A percentile compares a stretch with the other conserved stretches of the same genome.
phyloP scores from a whole-genome alignment of 2,329 filamentous ascomycete species.

The Clathrospora elynae region DNA sequence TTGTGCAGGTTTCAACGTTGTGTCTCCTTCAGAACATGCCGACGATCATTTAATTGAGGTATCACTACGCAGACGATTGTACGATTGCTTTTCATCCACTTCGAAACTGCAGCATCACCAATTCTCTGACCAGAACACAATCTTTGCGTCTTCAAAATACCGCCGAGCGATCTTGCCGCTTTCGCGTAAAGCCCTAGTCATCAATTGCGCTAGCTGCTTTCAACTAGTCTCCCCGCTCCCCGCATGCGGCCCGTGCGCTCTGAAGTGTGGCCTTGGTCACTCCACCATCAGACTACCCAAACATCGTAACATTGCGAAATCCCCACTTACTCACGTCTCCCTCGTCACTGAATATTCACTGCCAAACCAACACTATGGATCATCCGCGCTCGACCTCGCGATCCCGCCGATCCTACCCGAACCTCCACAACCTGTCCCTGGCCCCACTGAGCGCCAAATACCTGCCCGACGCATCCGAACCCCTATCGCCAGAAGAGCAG shows the following conservation, averaged over 20 bases:
- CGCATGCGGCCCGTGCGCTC: too few relatives aligned
- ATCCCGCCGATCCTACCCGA: constrained; percentile 62
- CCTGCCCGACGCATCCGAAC: constrained; percentile 53
- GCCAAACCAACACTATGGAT: constrained; percentile 25
- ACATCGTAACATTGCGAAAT: constrained; percentile 8
- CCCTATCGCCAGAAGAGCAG: constrained; percentile 39
- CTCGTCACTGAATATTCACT: not conserved
- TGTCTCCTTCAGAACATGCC: too few relatives aligned
- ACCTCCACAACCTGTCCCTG: constrained; percentile 64
- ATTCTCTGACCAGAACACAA: too few relatives aligned
- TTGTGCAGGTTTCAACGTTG: too few relatives aligned
- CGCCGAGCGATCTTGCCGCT: too few relatives aligned
- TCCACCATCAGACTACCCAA: constrained; percentile 18
- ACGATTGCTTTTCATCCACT: too few relatives aligned
- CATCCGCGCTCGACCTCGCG: constrained; percentile 29
- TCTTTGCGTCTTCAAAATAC: too few relatives aligned
- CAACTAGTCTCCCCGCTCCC: constrained; percentile 22
- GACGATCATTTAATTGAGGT: too few relatives aligned
- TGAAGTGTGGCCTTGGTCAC: constrained; percentile 41
- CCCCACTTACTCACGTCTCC: not conserved
- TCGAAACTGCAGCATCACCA: too few relatives aligned
- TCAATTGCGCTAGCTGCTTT: too few relatives aligned
- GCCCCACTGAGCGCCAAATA: constrained; percentile 63
- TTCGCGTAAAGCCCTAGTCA: too few relatives aligned
- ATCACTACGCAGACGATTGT: too few relatives aligned